Evolutionary conservation across 2,329 filamentous ascomycete genomes (phyloP), one percentile per base, ranked within the genome.

Genomic region (Aspergillus viridinutans): DNA sequence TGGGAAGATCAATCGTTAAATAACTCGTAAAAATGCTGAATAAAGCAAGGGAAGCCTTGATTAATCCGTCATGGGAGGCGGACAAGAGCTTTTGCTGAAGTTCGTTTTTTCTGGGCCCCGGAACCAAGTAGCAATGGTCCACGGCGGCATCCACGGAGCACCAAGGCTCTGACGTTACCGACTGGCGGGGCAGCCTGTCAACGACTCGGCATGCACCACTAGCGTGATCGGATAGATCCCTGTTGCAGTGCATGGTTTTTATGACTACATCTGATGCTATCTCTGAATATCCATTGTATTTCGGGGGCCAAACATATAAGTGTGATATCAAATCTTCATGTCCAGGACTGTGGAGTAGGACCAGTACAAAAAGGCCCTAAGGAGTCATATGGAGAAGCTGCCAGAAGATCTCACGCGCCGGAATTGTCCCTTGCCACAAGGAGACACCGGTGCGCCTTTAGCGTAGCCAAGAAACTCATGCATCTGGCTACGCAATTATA

Each of bases 121-220:
- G 32, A 38, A 7, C 14, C 32, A 38, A 47, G 43, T 17, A 25
- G 43, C 43, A 10, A 47, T 47, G 23, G 43, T 26, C 43, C 43
- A 47, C 6, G 21, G 43, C 43, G 43, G 43, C 43, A 20, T 45
- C 12, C 21, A 45, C 43, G 43, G 43, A 23, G 43, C 43, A 45
- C 43, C 10, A 20, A 23, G 21, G 23, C 50, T 53, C 50, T 53
- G 50, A 53, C 50, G 50, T 52, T 53, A 53, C 50, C 50, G 38
- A 28, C 38, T 45, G 50, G 50, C 50, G 50, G 50, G 50, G 50
- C 50, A 38, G 50, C 43, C 43, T 47, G 43, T 47, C 43, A 47
- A 47, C 43, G 12, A 47, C 43, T 47, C 43, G 43, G 43, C 43
- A 47, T 47, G 21, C 43, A 47, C 43, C 43, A 47, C 23, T 47